These are phyloP conservation scores for Castanea sativa DNA, from an alignment of 306 rosid genomes.

Conservation along the genomic window DNA sequence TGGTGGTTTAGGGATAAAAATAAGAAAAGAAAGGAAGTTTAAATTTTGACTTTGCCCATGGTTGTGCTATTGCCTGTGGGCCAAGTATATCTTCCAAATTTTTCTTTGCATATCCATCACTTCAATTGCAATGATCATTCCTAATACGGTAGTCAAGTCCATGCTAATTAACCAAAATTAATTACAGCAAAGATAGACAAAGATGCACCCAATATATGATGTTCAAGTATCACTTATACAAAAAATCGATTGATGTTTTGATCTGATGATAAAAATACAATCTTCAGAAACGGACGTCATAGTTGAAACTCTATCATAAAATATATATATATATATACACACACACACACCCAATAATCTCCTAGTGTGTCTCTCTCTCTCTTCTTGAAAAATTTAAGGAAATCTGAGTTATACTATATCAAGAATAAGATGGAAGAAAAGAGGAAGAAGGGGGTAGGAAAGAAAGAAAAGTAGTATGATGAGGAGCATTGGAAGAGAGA, in stretches of 20 bases:
- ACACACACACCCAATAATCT: too few species aligned
- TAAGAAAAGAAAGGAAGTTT: background rate
- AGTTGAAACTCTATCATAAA: too few species aligned
- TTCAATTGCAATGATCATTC: background rate
- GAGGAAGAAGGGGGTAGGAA: background rate
- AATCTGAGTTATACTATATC: slow-evolving; percentile 19
- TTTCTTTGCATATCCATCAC: background rate
- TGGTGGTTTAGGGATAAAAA: background rate
- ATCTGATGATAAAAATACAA: too few species aligned
- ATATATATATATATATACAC: too few species aligned
- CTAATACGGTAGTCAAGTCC: background rate
- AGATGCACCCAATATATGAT: background rate
- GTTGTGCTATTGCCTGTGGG: background rate
- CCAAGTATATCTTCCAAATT: background rate
- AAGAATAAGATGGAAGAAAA: slow-evolving; percentile 18
- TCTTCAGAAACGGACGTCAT: fast-evolving
- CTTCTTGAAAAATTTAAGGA: background rate
- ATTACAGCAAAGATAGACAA: background rate
- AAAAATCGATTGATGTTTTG: too few species aligned
- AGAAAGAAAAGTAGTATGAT: slow-evolving; percentile 27
- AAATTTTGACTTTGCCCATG: background rate
- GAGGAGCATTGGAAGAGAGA: slow-evolving; percentile 53
- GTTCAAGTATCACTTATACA: fast-evolving
- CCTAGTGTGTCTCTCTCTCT: background rate
- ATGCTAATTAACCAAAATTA: background rate